Conservation (phyloP, 345 rosid species). For the Aquilaria yunnanensis region DNA sequence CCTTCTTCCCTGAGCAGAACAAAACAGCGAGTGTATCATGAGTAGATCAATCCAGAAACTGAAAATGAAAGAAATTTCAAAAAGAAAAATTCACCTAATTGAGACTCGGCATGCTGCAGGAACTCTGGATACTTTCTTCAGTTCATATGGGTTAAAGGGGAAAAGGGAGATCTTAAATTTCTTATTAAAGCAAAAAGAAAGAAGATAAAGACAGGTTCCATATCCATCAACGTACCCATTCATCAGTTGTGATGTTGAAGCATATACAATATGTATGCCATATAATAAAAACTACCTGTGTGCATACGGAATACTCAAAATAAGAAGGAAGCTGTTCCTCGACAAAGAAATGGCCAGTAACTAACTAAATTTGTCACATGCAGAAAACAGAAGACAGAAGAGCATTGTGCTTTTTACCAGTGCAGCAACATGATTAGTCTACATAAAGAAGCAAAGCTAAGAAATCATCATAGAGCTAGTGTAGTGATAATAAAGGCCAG, state of each 20-base stretch:
- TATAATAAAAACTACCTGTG: constrained; percentile 38
- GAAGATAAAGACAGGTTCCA: neutral
- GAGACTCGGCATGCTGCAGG: constrained; percentile 24
- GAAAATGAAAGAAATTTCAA: neutral
- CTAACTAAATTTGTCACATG: no score
- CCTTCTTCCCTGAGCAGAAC: constrained; percentile 27
- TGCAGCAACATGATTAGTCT: constrained; percentile 25
- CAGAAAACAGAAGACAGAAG: constrained; percentile 27
- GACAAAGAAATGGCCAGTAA: neutral
- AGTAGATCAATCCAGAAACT: neutral
- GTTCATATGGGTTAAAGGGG: constrained; percentile 30
- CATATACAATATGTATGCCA: constrained; percentile 65
- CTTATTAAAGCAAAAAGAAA: no score
- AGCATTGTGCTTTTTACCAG: constrained; percentile 40
- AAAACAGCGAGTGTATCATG: neutral
- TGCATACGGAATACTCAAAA: neutral
- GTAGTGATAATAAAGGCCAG: neutral
- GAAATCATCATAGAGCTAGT: neutral
- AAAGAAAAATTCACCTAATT: constrained; percentile 27
- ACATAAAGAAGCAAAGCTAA: constrained; percentile 1
- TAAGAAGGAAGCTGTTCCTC: neutral
- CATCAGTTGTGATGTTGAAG: constrained; percentile 60
- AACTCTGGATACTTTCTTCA: constrained; percentile 66
- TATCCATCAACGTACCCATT: constrained; percentile 51
- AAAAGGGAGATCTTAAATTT: no score